These are phyloP conservation scores for Ophiosphaerella narmari DNA, from an alignment of 2,329 filamentous ascomycete species.

Conservation along the genomic window DNA sequence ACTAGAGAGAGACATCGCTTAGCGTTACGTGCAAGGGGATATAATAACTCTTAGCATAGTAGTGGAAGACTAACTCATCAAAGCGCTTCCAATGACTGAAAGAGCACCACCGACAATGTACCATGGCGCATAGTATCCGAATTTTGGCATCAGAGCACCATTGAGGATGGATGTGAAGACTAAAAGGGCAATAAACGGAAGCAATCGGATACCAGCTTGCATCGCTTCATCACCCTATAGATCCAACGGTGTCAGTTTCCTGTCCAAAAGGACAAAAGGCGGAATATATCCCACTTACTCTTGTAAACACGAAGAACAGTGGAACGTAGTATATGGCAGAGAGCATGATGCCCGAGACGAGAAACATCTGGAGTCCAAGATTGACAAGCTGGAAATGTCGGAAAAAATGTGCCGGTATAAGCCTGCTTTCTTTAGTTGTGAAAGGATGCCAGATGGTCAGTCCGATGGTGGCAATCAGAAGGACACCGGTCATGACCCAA, in stretches of 20 bases:
- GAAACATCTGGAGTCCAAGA: conserved; percentile 11
- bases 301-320: conserved; percentile 32
- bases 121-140: conserved; percentile 23
- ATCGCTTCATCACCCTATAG: conserved; percentile 20
- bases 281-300: too few species aligned
- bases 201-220: conserved; percentile 26
- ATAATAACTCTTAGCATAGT: too few species aligned
- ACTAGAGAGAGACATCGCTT: not conserved
- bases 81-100: conserved; percentile 6
- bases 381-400: conserved; percentile 4
- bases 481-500: conserved; percentile 54
- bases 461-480: conserved; percentile 49
- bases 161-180: conserved; percentile 21
- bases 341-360: conserved; percentile 42
- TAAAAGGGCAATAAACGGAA: conserved; percentile 30
- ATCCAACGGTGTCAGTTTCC: not conserved
- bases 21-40: too few species aligned
- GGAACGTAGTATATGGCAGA: conserved; percentile 36
- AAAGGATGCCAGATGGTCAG: conserved; percentile 53
- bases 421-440: conserved; percentile 50
- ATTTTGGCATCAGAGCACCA: conserved; percentile 21
- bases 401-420: conserved; percentile 58
- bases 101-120: conserved; percentile 39
- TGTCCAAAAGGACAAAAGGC: not conserved
- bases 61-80: conserved; percentile 43